phyloP scores from a whole-genome alignment of 2,329 filamentous ascomycete species.

The Diplodia scrobiculata region DNA sequence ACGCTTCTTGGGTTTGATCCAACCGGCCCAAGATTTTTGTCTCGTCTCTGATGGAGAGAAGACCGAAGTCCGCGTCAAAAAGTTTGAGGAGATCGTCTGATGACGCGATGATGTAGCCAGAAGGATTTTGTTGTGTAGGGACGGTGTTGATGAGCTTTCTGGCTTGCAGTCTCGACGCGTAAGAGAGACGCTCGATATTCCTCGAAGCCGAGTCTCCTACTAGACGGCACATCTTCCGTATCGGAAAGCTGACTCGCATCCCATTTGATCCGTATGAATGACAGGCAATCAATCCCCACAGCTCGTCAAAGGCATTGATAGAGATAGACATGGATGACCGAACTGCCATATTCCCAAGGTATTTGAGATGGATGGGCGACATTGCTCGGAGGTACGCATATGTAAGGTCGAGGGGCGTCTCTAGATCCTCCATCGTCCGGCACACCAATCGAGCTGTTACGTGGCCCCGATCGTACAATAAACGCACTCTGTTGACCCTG shows the following conservation, averaged over 20 bases:
- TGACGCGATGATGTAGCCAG: slow-evolving; percentile 86
- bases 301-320: slow-evolving; percentile 78
- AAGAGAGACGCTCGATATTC: slow-evolving; percentile 85
- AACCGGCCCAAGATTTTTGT: slow-evolving; percentile 79
- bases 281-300: slow-evolving; percentile 87
- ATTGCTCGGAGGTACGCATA: slow-evolving; percentile 84
- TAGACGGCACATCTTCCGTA: slow-evolving; percentile 87
- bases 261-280: slow-evolving; percentile 76
- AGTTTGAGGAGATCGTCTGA: slow-evolving; percentile 81
- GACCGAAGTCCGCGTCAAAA: slow-evolving; percentile 84
- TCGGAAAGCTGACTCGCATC: slow-evolving; percentile 90
- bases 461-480: slow-evolving; percentile 82
- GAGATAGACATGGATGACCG: slow-evolving; percentile 95
- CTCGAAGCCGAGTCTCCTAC: slow-evolving; percentile 82
- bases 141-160: slow-evolving; percentile 86
- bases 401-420: slow-evolving; percentile 76
- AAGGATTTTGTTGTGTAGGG: slow-evolving; percentile 77
- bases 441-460: slow-evolving; percentile 81
- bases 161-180: slow-evolving; percentile 79
- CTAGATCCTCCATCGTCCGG: slow-evolving; percentile 70
- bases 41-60: slow-evolving; percentile 82
- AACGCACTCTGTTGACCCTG: slow-evolving; percentile 83
- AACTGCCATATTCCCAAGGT: slow-evolving; percentile 84
- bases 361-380: slow-evolving; percentile 87
- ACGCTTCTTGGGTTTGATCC: slow-evolving; percentile 76